phyloP scores from a whole-genome alignment of 352 stramenopile genomes.

The Pilasporangium apinafurcum region DNA sequence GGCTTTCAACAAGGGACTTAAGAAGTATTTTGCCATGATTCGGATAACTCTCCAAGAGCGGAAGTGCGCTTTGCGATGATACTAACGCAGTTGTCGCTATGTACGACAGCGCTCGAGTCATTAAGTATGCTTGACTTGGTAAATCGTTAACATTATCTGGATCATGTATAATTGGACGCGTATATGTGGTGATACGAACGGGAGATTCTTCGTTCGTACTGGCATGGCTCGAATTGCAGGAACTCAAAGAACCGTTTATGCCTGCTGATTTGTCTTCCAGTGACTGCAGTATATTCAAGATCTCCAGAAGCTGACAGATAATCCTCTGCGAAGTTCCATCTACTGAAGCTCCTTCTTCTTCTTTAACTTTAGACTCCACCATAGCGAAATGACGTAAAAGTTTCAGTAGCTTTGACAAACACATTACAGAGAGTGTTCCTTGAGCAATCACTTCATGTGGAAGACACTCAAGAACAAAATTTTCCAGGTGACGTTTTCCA shows the following conservation, averaged over 20 bases:
- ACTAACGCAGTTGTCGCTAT: constrained; percentile 32
- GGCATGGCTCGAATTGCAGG: not conserved
- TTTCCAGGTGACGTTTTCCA: constrained; percentile 41
- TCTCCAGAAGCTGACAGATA: constrained; percentile 36
- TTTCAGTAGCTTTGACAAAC: constrained; percentile 62
- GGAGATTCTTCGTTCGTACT: constrained; percentile 1
- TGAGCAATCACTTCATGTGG: constrained; percentile 24
- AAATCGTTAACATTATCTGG: constrained; percentile 39
- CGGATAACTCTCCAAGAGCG: constrained; percentile 28
- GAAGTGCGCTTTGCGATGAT: constrained; percentile 16
- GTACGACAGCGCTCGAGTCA: constrained; percentile 46
- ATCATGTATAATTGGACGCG: constrained; percentile 28
- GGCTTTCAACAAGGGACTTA: constrained; percentile 33
- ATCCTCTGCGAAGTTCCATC: constrained; percentile 19
- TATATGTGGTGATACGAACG: constrained; percentile 24
- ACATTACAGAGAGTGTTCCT: constrained; percentile 53
- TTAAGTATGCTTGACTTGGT: constrained; percentile 45
- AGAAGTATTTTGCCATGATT: constrained; percentile 33
- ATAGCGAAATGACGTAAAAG: constrained; percentile 65
- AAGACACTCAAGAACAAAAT: constrained; percentile 39
- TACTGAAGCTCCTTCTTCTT: constrained; percentile 15
- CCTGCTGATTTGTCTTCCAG: constrained; percentile 9
- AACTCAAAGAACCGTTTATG: not conserved
- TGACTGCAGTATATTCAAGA: constrained; percentile 23
- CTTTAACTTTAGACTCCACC: constrained; percentile 28